A percentile compares a stretch with the other conserved stretches of the same genome.
These are phyloP conservation scores for Parachaetomium inaequale DNA, from an alignment of 495 filamentous ascomycete genomes.

Conservation along the genomic window DNA sequence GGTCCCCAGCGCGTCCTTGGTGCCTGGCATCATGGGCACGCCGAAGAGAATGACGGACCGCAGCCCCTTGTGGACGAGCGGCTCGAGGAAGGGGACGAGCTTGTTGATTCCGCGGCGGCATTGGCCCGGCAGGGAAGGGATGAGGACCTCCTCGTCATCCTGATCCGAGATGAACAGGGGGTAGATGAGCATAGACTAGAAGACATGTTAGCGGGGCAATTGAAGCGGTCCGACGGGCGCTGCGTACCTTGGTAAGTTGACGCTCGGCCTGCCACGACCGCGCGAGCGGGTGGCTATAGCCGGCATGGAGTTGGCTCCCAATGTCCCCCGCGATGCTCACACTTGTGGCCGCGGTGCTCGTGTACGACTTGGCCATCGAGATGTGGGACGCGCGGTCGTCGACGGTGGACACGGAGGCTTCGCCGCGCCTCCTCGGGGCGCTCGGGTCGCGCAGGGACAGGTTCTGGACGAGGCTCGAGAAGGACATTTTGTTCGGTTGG, in stretches of 20 bases:
- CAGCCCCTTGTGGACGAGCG: constrained; percentile 83
- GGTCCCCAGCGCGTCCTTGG: constrained; percentile 90
- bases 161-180: constrained; percentile 94
- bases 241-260: constrained; percentile 86
- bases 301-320: constrained; percentile 89
- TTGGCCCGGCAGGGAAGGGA: constrained; percentile 86
- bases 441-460: constrained; percentile 62
- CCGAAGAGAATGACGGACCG: constrained; percentile 93
- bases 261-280: constrained; percentile 94
- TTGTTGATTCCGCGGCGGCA: constrained; percentile 83
- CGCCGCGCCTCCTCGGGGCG: constrained; percentile 39
- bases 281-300: constrained; percentile 88
- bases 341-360: constrained; percentile 87
- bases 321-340: constrained; percentile 92
- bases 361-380: constrained; percentile 71
- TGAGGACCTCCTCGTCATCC: constrained; percentile 84
- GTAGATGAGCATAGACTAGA: constrained; percentile 94
- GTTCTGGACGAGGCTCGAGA: constrained; percentile 85
- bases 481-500: constrained; percentile 65
- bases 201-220: constrained; percentile 13
- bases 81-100: constrained; percentile 75
- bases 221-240: neutral
- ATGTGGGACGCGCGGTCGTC: constrained; percentile 61
- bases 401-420: constrained; percentile 49
- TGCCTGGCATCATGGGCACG: constrained; percentile 72